Conservation (phyloP, 257 asterid species). For the Solanum appendiculatum region DNA sequence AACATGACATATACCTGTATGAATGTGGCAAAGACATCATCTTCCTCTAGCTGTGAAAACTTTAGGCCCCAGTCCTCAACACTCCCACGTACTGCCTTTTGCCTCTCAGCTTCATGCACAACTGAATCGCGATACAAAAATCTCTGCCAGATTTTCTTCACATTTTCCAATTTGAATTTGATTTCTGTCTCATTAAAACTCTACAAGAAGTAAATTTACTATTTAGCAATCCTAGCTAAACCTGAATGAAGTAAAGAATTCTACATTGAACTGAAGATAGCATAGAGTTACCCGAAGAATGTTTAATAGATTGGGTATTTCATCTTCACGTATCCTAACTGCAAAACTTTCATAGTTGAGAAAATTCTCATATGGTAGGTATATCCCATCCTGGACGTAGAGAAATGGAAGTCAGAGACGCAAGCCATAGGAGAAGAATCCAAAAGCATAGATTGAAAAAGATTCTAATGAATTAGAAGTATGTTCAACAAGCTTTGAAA, state of each 20-base stretch:
- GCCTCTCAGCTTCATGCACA: constrained; percentile 91
- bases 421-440: background rate
- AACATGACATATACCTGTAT: constrained; percentile 51
- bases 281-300: constrained; percentile 60
- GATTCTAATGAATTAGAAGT: background rate
- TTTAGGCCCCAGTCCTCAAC: constrained; percentile 59
- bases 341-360: constrained; percentile 84
- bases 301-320: constrained; percentile 63
- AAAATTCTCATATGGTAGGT: constrained; percentile 84
- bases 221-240: background rate
- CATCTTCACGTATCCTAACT: constrained; percentile 80
- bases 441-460: background rate
- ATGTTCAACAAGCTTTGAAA: background rate
- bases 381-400: constrained; percentile 70
- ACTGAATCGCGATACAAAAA: constrained; percentile 77
- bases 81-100: constrained; percentile 38
- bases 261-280: background rate
- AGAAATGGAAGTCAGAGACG: background rate
- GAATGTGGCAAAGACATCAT: constrained; percentile 70
- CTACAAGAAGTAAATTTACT: constrained; percentile 25
- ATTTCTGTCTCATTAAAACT: constrained; percentile 71
- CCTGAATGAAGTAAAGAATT: background rate
- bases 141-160: constrained; percentile 87
- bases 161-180: constrained; percentile 60
- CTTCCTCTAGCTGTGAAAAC: constrained; percentile 51